Base-by-base conservation (phyloP, 768 basidiomycete species). In the Pulveroboletus sp. region DNA sequence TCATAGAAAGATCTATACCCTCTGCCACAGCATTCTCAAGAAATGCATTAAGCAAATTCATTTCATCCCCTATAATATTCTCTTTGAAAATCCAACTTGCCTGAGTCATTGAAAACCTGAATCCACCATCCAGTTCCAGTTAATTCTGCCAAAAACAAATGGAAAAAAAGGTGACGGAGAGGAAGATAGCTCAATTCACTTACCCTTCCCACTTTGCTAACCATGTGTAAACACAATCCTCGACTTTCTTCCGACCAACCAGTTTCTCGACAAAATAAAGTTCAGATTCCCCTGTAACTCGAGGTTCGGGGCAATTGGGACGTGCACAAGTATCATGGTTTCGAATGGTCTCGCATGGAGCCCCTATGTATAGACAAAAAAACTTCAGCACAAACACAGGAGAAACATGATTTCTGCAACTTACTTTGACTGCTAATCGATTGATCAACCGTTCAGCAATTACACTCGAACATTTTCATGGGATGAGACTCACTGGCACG, bases 131-230 rank as follows among this genome's bases (percentile, higher is more conserved):
- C 0, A 18, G 5, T 51, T 12, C 21, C 0, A 18, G 5, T 51
- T 41, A 48, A 38, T 15, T 30, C 6, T 26, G 1, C 14, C 14
- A 18, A 5, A 26, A 33, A n/a, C 12, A n/a, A 14, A 26, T 1
- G 21, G 21, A 27, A 17, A 11, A 21, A 36, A 53, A 28, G 27
- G 27, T 6, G 9, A 8, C 3, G 14, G n/a, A 6, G 1, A 27
- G 26, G 4, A 27, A 27, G 26, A 40, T 15, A 7, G 36, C 8
- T 15, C 14, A 3, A n/a, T 28, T 12, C 6, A 2, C 57, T 45
- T 18, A 69, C 68, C 68, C 68, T 0, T 68, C 68, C 67, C 67
- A 68, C 41, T 68, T 68, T 14, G 64, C 67, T 30, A 69, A 45
- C 64, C 64, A 69, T 40, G 54, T 5, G 36, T 51, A 62, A 1